These are phyloP conservation scores for Daldinia loculata DNA, from an alignment of 495 filamentous ascomycete genomes.

Conservation along the genomic window DNA sequence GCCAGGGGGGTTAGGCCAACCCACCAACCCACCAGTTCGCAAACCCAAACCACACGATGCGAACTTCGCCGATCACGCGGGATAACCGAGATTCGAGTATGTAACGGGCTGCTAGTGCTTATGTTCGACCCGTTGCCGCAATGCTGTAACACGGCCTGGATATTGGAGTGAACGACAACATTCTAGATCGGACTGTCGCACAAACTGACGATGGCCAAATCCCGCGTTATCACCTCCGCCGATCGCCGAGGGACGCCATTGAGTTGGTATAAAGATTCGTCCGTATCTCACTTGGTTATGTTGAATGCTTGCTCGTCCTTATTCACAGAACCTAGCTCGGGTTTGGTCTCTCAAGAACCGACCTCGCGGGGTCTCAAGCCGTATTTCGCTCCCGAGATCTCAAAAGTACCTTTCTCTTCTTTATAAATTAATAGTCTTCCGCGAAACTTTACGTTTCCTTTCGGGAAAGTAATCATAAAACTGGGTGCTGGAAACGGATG, in stretches of 20 bases:
- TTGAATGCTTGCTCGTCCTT: neutral
- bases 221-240: neutral
- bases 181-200: constrained; percentile 40
- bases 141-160: constrained; percentile 27
- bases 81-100: constrained; percentile 8
- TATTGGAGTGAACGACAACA: constrained; percentile 17
- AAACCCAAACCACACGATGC: constrained; percentile 4
- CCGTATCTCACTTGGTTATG: neutral
- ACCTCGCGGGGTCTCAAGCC: neutral
- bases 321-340: neutral
- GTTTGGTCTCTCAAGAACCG: neutral
- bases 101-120: constrained; percentile 29
- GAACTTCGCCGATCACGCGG: constrained; percentile 17
- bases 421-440: neutral
- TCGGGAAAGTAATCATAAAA: neutral
- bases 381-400: neutral
- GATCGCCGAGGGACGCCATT: neutral
- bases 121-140: constrained; percentile 8
- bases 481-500: neutral
- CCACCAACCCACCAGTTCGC: constrained; percentile 30
- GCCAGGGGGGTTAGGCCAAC: constrained; percentile 3
- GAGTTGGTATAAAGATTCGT: constrained; percentile 18
- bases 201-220: constrained; percentile 16
- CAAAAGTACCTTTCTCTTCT: neutral
- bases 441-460: neutral